Conservation (phyloP, 345 rosid species). For the Raphanus raphanistrum region DNA sequence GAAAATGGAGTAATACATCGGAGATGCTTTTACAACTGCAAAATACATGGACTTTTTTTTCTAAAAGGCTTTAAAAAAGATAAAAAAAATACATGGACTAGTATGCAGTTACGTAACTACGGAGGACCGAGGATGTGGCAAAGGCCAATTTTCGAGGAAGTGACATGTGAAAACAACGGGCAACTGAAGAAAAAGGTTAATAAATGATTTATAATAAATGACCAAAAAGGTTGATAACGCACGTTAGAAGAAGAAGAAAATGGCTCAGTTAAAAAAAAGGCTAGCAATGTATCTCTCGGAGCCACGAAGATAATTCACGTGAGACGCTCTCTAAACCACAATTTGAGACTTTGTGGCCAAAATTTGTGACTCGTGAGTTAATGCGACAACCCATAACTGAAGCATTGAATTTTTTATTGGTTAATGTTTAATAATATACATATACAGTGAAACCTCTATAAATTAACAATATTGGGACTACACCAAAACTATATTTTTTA, state of each 20-base stretch:
- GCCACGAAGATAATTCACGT: slow-evolving; percentile 5
- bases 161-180: slow-evolving; percentile 26
- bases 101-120: neutral
- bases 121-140: neutral
- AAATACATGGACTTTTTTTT: neutral
- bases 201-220: neutral
- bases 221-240: neutral
- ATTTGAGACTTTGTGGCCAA: neutral
- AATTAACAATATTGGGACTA: no score
- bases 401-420: neutral
- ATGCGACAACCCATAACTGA: slow-evolving; percentile 3
- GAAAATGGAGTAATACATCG: no score
- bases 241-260: neutral
- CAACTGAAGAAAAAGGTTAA: slow-evolving; percentile 6
- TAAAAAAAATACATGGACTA: neutral
- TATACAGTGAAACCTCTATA: no score
- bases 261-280: no score
- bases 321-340: slow-evolving; percentile 20
- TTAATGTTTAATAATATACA: neutral
- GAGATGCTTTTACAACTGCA: no score
- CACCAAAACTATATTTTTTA: no score
- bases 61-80: no score
- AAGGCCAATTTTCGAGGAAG: slow-evolving; percentile 8
- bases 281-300: neutral
- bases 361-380: slow-evolving; percentile 17